phyloP scores from a whole-genome alignment of 2,329 filamentous ascomycete genomes.

The Trichoderma sp. region DNA sequence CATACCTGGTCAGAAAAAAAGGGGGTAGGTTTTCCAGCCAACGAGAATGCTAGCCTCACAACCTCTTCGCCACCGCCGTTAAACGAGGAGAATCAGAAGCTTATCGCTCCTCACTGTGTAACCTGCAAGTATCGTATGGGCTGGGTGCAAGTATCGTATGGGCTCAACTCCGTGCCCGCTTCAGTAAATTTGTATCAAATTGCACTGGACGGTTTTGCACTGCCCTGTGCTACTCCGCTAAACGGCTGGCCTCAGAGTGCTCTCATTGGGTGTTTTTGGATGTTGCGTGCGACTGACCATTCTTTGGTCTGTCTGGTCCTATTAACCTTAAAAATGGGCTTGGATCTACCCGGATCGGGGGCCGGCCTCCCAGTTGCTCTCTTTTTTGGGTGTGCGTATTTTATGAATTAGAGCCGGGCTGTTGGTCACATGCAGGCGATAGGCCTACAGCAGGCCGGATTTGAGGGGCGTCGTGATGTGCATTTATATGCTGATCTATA shows the following conservation, averaged over 20 bases:
- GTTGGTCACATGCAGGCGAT: conserved; percentile 1
- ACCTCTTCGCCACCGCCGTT: not conserved
- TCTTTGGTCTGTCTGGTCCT: not conserved
- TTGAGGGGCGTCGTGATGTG: not conserved
- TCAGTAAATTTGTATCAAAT: not conserved
- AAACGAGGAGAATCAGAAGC: not conserved
- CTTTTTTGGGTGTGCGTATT: not conserved
- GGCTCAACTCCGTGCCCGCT: not conserved
- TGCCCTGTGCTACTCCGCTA: conserved; percentile 13
- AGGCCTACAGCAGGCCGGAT: not conserved
- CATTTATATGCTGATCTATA: not conserved
- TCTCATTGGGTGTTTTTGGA: not conserved
- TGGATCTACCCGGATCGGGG: conserved; percentile 4
- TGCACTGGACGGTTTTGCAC: not conserved
- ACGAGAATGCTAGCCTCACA: not conserved
- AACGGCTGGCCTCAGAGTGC: not conserved
- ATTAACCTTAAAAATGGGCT: conserved; percentile 16
- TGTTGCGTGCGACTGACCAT: not conserved
- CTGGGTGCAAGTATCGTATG: not conserved
- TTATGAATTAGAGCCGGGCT: not conserved
- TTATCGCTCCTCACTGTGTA: not conserved
- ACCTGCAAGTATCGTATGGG: not conserved
- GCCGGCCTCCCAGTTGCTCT: not conserved
- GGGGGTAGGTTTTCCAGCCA: not conserved
- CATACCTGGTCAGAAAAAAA: not conserved